These are phyloP conservation scores for Mycosarcoma maydis DNA, from an alignment of 1,284 basidiomycete species.

Conservation along the genomic window DNA sequence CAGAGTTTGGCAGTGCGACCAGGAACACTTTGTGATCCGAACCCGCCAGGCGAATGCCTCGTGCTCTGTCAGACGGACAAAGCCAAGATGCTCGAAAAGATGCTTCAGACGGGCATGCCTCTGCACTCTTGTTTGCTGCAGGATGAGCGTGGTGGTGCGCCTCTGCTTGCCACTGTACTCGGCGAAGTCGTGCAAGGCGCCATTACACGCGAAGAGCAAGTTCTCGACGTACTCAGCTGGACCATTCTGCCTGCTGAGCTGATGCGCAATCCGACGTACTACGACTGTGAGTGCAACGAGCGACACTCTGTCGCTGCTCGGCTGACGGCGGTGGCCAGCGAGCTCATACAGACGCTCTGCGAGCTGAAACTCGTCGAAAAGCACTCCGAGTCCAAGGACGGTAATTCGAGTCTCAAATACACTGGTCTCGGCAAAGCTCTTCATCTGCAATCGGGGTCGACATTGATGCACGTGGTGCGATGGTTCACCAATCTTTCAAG, in stretches of 20 bases:
- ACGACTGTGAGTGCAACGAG: conserved; percentile 71
- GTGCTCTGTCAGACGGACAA: conserved; percentile 86
- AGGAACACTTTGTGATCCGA: conserved; percentile 61
- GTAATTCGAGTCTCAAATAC: neutral
- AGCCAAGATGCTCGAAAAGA: conserved; percentile 80
- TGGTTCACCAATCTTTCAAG: conserved; percentile 22
- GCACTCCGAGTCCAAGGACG: neutral
- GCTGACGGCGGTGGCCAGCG: conserved; percentile 31
- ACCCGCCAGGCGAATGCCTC: conserved; percentile 70
- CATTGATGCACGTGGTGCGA: conserved; percentile 36
- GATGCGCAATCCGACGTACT: conserved; percentile 85
- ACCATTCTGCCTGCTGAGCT: conserved; percentile 82
- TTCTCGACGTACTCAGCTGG: conserved; percentile 81
- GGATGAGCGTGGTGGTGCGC: conserved; percentile 55
- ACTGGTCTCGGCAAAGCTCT: conserved; percentile 43
- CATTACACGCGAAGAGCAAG: conserved; percentile 59
- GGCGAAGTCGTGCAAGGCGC: conserved; percentile 31
- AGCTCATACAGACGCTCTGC: conserved; percentile 19
- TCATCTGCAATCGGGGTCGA: conserved; percentile 36
- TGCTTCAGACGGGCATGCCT: conserved; percentile 85
- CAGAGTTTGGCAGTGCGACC: conserved; percentile 83
- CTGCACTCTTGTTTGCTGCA: conserved; percentile 83
- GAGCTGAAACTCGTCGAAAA: conserved; percentile 28
- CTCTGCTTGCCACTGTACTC: conserved; percentile 45
- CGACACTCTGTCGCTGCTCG: conserved; percentile 21